phyloP scores from a whole-genome alignment of 768 basidiomycete species.

The Epithele typhae region DNA sequence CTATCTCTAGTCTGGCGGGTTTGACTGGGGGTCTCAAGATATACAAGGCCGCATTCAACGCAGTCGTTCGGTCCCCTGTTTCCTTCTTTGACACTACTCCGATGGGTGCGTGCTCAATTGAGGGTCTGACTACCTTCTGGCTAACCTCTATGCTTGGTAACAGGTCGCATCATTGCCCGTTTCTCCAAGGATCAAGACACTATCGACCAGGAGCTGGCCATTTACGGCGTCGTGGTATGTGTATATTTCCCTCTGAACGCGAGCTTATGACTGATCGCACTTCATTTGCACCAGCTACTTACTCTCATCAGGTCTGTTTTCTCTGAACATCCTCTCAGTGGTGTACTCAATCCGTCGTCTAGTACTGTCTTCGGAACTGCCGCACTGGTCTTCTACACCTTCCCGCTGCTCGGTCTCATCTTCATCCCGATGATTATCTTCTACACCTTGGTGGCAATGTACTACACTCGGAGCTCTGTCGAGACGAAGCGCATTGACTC shows the following conservation, averaged over 20 bases:
- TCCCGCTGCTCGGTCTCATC: conserved; percentile 59
- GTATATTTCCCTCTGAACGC: too few relatives aligned
- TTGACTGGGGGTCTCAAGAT: conserved; percentile 37
- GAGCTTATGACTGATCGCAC: too few relatives aligned
- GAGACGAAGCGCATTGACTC: conserved; percentile 66
- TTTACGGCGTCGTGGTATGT: conserved; percentile 26
- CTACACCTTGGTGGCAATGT: conserved; percentile 50
- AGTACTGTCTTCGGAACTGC: conserved; percentile 55
- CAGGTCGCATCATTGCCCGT: conserved; percentile 53
- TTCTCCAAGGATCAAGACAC: conserved; percentile 61
- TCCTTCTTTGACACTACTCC: conserved; percentile 76
- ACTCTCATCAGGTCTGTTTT: conserved; percentile 15
- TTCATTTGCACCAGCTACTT: conserved; percentile 16
- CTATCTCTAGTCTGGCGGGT: conserved; percentile 23
- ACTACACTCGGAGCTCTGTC: conserved; percentile 57
- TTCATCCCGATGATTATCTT: conserved; percentile 50
- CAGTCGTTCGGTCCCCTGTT: conserved; percentile 55
- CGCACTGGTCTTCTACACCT: conserved; percentile 56
- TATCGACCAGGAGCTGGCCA: conserved; percentile 46
- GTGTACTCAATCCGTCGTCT: too few relatives aligned
- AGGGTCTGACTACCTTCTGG: too few relatives aligned
- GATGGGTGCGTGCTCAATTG: conserved; percentile 41
- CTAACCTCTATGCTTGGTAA: neutral
- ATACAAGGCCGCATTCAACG: conserved; percentile 50
- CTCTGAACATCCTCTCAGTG: neutral